phyloP scores from a whole-genome alignment of 768 basidiomycete genomes.

The Suillus fuscotomentosus region DNA sequence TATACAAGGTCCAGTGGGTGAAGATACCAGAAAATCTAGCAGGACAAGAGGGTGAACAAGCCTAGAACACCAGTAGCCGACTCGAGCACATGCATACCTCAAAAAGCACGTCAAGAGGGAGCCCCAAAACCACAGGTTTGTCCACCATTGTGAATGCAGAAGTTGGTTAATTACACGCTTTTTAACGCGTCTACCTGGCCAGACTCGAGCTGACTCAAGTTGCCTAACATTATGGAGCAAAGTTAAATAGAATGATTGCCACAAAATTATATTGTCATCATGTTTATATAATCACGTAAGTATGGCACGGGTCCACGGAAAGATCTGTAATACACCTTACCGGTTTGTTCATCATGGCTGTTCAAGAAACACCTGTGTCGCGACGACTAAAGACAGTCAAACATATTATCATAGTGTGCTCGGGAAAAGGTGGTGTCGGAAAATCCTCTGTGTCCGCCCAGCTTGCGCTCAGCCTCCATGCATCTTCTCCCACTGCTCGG shows the following conservation, averaged over 20 bases:
- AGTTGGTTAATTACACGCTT: background rate
- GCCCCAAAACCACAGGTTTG: background rate
- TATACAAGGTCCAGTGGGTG: background rate
- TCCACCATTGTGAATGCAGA: background rate
- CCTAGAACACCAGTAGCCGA: background rate
- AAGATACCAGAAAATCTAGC: background rate
- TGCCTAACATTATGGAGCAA: background rate
- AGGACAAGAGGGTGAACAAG: background rate
- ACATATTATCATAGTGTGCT: slow-evolving; percentile 88
- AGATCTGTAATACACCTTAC: background rate
- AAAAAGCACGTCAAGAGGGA: background rate
- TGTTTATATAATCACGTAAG: slow-evolving; percentile 4
- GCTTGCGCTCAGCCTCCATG: slow-evolving; percentile 83
- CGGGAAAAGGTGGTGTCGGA: slow-evolving; percentile 97
- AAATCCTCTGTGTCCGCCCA: slow-evolving; percentile 97
- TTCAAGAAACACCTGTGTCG: slow-evolving; percentile 57
- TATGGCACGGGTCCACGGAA: too few relatives aligned
- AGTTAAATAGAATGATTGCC: background rate
- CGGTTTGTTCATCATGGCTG: slow-evolving; percentile 18
- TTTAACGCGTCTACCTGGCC: background rate
- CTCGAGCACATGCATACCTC: background rate
- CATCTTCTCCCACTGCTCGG: slow-evolving; percentile 59
- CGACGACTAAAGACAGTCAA: slow-evolving; percentile 72
- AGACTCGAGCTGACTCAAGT: background rate
- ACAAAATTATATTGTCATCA: background rate